Conservation (phyloP, 768 basidiomycete genomes). For the Tricholoma flavovirens region DNA sequence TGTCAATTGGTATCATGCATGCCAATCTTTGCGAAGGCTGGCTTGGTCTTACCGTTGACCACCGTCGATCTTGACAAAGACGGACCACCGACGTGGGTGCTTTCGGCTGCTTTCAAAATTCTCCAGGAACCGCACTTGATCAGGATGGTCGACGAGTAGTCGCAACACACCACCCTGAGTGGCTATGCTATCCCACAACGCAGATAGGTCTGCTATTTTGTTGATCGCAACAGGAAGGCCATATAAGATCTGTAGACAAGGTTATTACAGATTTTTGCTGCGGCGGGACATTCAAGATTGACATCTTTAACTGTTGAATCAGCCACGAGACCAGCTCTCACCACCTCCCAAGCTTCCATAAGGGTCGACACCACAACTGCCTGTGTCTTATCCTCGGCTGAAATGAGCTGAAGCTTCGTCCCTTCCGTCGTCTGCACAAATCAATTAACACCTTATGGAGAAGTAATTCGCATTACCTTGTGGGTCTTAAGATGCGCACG, state of each 20-base stretch:
- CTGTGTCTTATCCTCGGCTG: conserved; percentile 44
- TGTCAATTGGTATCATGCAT: conserved; percentile 4
- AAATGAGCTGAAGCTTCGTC: conserved; percentile 58
- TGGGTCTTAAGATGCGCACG: conserved; percentile 84
- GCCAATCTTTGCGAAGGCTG: conserved; percentile 3
- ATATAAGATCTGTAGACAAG: conserved; percentile 60
- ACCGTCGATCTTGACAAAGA: conserved; percentile 77
- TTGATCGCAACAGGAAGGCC: conserved; percentile 66
- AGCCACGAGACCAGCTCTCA: conserved; percentile 58
- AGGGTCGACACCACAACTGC: conserved; percentile 79
- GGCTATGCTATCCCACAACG: conserved; percentile 50
- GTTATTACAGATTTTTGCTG: neutral
- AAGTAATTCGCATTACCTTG: conserved; percentile 43
- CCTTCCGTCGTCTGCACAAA: conserved; percentile 65
- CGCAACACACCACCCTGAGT: conserved; percentile 55
- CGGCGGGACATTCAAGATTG: conserved; percentile 19
- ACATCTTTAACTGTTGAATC: conserved; percentile 79
- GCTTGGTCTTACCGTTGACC: conserved; percentile 57
- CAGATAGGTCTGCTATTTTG: conserved; percentile 67
- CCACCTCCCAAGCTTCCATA: conserved; percentile 75
- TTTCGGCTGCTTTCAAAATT: conserved; percentile 43
- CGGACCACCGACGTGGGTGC: conserved; percentile 54
- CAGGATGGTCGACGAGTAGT: conserved; percentile 70
- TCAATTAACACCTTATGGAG: conserved; percentile 4
- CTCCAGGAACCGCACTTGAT: conserved; percentile 63